Evolutionary conservation across 768 basidiomycete species (phyloP).

Genomic region (Panellus pusillus): DNA sequence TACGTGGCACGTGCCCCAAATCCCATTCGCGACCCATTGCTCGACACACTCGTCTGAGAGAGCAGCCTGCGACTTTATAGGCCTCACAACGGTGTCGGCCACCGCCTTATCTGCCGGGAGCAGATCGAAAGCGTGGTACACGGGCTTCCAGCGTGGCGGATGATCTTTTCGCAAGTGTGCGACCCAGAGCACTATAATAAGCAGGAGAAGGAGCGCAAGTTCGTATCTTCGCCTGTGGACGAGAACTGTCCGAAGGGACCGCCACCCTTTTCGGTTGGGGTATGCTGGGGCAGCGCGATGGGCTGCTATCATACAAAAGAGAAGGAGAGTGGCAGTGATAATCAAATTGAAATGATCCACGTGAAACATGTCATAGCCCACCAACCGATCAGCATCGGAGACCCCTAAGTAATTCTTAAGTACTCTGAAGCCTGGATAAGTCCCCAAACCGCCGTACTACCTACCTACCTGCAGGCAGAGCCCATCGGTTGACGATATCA

Average conservation of each 20-base stretch:
- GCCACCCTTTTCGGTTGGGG: conserved; percentile 7
- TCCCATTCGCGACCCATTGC: conserved; percentile 7
- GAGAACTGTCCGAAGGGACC: not conserved
- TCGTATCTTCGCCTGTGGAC: conserved; percentile 1
- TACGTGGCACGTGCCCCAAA: conserved; percentile 5
- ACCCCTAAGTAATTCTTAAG: no score
- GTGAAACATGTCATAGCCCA: no score
- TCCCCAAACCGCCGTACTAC: no score
- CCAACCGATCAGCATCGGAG: no score
- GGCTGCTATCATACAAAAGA: not conserved
- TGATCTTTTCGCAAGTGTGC: not conserved
- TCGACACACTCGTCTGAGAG: conserved; percentile 7
- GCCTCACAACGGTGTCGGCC: conserved; percentile 2
- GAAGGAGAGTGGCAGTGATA: no score
- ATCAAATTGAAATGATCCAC: no score
- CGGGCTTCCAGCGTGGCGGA: not conserved
- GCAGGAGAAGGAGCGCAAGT: not conserved
- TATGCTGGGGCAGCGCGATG: conserved; percentile 1
- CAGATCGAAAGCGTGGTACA: conserved; percentile 6
- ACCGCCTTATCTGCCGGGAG: not conserved
- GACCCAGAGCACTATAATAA: not conserved
- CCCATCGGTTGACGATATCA: no score
- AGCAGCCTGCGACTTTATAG: not conserved
- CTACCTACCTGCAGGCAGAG: no score
- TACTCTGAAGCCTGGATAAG: no score